Base-by-base conservation (phyloP, 768 basidiomycete species). In the Pulveroboletus frians region DNA sequence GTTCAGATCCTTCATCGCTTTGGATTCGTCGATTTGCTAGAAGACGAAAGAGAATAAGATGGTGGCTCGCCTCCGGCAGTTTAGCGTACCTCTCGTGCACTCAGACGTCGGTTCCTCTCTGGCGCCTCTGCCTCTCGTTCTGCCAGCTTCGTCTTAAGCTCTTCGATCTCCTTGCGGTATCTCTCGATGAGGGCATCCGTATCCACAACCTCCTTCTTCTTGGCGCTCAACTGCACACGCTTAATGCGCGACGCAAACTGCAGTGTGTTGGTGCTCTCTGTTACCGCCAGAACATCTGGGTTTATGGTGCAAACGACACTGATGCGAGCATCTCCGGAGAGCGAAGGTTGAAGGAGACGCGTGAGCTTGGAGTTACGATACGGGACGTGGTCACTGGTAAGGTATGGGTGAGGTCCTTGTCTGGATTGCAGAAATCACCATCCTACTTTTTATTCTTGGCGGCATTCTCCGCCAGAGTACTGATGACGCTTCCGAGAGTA, bases 301-400 rank as follows among this genome's bases (percentile, higher is more conserved):
- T 94, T 95, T 63, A 98, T 80, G 0, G 95, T 98, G 66, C 94
- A 96, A 45, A 98, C 86, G 14, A 99, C 94, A 36, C 90, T 92
- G 46, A 99, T 94, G 8, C 92, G 83, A 18, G 95, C 94, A 64
- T 98, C 92, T 1, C 95, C 95, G 0, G 92, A 88, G 1, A 99
- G 75, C 0, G 93, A 97, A 1, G 95, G 93, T 66, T 97, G 94
- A 6, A 98, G 79, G 67, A 98, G 81, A 20, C 92, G 83, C 14
- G 93, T 96, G 9, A 98, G 77, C 67, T 98, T 98, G 37, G 89
- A 92, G 64, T 97, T 96, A 17, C 95, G 84, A 71, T 86, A 98
- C 2, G 94, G 94, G 13, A 98, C 84, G 63, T 97, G 92, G 63
- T 92, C 90, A 46, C 84, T 85, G 17, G 17, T 23, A 17, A 29